Base-by-base conservation (phyloP, 1,284 basidiomycete species). In the Tausonia pullulans region DNA sequence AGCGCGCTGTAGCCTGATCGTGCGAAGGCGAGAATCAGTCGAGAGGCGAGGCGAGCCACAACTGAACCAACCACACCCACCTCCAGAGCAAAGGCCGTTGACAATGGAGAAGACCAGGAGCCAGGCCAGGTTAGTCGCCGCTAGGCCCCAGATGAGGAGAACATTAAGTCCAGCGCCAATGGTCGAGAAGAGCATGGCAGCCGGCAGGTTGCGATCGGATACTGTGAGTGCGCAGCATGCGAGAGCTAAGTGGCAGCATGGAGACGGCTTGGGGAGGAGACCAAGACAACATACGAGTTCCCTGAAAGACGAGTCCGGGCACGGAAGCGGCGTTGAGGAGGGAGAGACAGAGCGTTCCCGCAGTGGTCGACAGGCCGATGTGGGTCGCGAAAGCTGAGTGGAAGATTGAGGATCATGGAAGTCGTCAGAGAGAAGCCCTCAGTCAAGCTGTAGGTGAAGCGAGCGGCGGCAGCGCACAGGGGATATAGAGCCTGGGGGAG, bases 301-400 rank as follows among this genome's bases (percentile, higher is more conserved):
- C 58, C 1, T 16, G 52, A 27, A 54, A 49, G 9, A 54, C 50
- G 39, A 27, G 16, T 13, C 43, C 16, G 10, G 39, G 50, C 9
- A 14, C 27, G 45, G 45, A 14, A 43, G 50, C 44, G 66, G 66
- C 68, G 54, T 70, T 70, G 64, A 70, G 66, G 39, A 70, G 49
- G 6, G 69, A 63, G 14, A 68, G 60, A 27, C 62, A 62, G 4
- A 70, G 58, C n/a, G 69, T 69, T 2, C 68, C 68, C 7, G 67
- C 58, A 43, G 67, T 70, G 8, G 64, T 67, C 43, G 68, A 66
- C 8, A 70, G 62, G 4, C 66, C 67, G 27, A 70, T 59, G 51
- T 70, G 68, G 10, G 65, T 65, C 8, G 69, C 68, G 55, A 69
- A 70, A 7, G 69, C 67, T 67, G 68, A 67, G 43, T 69, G 60